Conservation (phyloP, 1,284 basidiomycete species). For the Cutaneotrichosporon sp. region DNA sequence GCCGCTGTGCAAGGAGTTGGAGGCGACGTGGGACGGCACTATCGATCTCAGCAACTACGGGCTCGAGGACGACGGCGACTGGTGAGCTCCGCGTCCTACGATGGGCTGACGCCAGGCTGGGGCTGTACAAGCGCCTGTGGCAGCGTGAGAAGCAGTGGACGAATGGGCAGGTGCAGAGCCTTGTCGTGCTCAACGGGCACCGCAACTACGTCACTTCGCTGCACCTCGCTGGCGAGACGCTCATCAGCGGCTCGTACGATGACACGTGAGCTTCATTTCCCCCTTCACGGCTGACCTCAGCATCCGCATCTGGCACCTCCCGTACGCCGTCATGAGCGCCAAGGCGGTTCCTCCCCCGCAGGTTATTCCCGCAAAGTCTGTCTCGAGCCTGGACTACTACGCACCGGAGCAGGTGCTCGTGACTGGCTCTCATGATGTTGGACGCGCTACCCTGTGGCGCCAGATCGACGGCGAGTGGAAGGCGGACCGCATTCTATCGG, state of each 20-base stretch:
- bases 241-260: constrained; percentile 89
- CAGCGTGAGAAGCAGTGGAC: constrained; percentile 83
- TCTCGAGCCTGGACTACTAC: constrained; percentile 85
- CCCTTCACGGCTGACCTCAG: constrained; percentile 52
- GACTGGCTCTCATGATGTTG: constrained; percentile 88
- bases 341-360: constrained; percentile 23
- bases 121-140: constrained; percentile 78
- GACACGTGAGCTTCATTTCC: constrained; percentile 56
- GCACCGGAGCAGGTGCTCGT: constrained; percentile 84
- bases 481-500: constrained; percentile 75
- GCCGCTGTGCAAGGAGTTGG: constrained; percentile 33
- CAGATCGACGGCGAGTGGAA: constrained; percentile 67
- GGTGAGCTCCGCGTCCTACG: constrained; percentile 49
- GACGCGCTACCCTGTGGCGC: constrained; percentile 75
- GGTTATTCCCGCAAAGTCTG: constrained; percentile 65
- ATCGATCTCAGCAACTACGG: constrained; percentile 24
- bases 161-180: constrained; percentile 64
- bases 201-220: constrained; percentile 86
- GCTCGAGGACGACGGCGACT: constrained; percentile 65
- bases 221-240: constrained; percentile 64
- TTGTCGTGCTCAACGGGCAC: constrained; percentile 78
- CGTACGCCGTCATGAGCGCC: constrained; percentile 59
- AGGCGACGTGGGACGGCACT: constrained; percentile 32
- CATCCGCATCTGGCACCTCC: constrained; percentile 83
- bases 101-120: constrained; percentile 48